phyloP scores from a whole-genome alignment of 2,329 filamentous ascomycete genomes.

The Microdochium bolleyi region DNA sequence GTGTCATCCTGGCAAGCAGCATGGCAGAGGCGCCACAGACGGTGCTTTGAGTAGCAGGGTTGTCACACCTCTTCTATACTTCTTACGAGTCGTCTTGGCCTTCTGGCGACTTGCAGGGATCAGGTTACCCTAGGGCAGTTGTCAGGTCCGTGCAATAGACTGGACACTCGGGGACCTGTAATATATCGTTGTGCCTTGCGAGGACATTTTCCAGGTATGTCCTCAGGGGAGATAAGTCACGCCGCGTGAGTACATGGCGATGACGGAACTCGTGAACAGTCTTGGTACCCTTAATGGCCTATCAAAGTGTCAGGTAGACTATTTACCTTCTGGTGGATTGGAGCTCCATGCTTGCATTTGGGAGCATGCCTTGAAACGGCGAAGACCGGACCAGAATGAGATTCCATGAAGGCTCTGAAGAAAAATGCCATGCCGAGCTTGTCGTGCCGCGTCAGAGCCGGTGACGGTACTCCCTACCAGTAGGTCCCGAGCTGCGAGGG shows the following conservation, averaged over 20 bases:
- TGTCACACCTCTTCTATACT: neutral
- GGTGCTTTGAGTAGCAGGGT: neutral
- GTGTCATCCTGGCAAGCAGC: neutral
- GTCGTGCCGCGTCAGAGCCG: too few species aligned
- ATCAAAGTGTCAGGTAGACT: neutral
- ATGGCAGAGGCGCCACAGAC: neutral
- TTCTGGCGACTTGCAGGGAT: neutral
- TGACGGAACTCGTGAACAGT: neutral
- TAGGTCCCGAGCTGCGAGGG: neutral
- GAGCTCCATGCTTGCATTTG: neutral
- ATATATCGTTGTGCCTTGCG: neutral
- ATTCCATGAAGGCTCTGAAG: neutral
- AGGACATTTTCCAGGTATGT: neutral
- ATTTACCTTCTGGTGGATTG: neutral
- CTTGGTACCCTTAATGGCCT: neutral
- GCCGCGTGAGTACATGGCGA: neutral
- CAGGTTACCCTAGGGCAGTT: neutral
- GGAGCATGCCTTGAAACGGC: neutral
- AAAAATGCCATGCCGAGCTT: too few species aligned
- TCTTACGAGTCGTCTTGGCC: neutral
- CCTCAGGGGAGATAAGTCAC: neutral
- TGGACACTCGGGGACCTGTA: neutral
- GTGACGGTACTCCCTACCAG: too few species aligned
- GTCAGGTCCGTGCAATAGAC: neutral
- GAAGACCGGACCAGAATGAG: neutral